Evolutionary conservation across 1,284 basidiomycete species (phyloP).

Genomic region (Naganishia cerealis): DNA sequence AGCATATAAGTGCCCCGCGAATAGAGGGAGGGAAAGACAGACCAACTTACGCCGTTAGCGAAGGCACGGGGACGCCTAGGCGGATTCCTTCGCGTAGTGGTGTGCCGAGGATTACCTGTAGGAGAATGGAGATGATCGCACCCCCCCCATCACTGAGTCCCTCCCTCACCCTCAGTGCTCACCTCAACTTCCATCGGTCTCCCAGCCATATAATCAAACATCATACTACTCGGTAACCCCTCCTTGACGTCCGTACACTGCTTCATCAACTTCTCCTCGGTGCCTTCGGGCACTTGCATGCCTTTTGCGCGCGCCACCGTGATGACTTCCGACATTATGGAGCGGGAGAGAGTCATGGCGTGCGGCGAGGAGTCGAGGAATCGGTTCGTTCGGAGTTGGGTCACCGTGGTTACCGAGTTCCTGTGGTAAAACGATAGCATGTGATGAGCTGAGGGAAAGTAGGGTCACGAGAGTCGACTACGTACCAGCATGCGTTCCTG

Average conservation of each 20-base stretch:
- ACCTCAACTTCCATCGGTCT: slow-evolving; percentile 53
- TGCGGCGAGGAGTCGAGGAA: slow-evolving; percentile 47
- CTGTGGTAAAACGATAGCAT: slow-evolving; percentile 37
- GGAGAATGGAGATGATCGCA: too few relatives aligned
- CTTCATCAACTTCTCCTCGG: slow-evolving; percentile 47
- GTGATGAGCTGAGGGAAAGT: neutral
- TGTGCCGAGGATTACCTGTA: slow-evolving; percentile 52
- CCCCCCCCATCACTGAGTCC: too few relatives aligned
- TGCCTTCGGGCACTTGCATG: slow-evolving; percentile 48
- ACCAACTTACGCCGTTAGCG: slow-evolving; percentile 47
- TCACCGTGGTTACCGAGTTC: slow-evolving; percentile 51
- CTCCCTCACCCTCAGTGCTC: slow-evolving; percentile 19
- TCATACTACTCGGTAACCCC: slow-evolving; percentile 51
- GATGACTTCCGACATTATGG: slow-evolving; percentile 51
- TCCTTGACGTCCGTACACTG: slow-evolving; percentile 46
- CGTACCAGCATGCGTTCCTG: slow-evolving; percentile 47
- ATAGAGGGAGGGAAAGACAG: neutral
- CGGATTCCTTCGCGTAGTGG: slow-evolving; percentile 52
- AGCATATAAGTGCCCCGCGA: too few relatives aligned
- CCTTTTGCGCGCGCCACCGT: slow-evolving; percentile 53
- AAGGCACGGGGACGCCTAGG: slow-evolving; percentile 52
- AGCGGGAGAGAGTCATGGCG: slow-evolving; percentile 44
- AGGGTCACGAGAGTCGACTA: neutral
- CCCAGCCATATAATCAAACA: slow-evolving; percentile 49
- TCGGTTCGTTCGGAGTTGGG: slow-evolving; percentile 48